phyloP scores from a whole-genome alignment of 1,284 basidiomycete species.

The Mycosarcoma mackinlayi region DNA sequence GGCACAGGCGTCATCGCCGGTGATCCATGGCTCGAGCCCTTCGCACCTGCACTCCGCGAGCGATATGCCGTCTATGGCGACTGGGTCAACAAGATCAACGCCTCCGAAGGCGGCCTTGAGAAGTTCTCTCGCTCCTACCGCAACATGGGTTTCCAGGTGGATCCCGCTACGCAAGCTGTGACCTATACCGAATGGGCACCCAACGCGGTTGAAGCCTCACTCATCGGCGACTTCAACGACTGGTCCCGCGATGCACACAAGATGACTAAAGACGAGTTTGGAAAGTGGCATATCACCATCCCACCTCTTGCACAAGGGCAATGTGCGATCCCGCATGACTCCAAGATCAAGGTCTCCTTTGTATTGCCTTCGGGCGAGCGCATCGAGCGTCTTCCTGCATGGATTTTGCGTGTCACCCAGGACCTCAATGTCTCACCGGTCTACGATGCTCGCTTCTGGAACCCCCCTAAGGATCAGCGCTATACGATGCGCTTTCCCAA shows the following conservation, averaged over 20 bases:
- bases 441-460: constrained; percentile 99
- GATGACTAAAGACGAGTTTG: constrained; percentile 90
- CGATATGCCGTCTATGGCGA: constrained; percentile 52
- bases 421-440: constrained; percentile 87
- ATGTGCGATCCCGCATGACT: constrained; percentile 90
- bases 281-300: constrained; percentile 89
- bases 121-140: constrained; percentile 87
- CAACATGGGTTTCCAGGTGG: constrained; percentile 83
- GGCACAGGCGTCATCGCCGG: constrained; percentile 59
- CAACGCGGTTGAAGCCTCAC: constrained; percentile 80
- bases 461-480: constrained; percentile 78
- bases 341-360: constrained; percentile 79
- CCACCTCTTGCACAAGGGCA: constrained; percentile 73
- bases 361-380: constrained; percentile 81
- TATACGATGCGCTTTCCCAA: constrained; percentile 86
- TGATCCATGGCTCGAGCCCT: constrained; percentile 66
- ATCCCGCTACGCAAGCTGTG: constrained; percentile 76
- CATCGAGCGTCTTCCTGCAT: constrained; percentile 90
- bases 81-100: constrained; percentile 53
- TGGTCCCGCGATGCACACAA: constrained; percentile 82
- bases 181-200: constrained; percentile 96
- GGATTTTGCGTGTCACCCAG: constrained; percentile 95
- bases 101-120: constrained; percentile 76
- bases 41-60: constrained; percentile 52
- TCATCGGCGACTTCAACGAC: constrained; percentile 95